Evolutionary conservation across 371 early-diverging fungal genomes (phyloP), one percentile per base, ranked within the genome.

Genomic region (Actinomucor elegans): DNA sequence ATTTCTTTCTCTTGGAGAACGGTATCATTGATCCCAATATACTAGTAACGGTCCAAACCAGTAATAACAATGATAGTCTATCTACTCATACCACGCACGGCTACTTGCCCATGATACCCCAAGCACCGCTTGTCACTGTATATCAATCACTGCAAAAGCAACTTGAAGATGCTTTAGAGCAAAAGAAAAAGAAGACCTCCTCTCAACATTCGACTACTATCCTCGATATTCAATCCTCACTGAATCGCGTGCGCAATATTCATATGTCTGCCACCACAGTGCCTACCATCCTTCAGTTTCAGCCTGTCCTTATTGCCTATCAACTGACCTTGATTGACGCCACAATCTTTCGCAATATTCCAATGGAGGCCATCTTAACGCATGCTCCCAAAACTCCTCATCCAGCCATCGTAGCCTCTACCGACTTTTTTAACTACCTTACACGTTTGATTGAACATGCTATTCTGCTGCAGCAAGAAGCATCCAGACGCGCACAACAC

Each of bases 371-470:
- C n/a, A 64, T 92, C 5, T 37, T 86, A 14, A 45, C 64, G 0
- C 91, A 90, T 61, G 77, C 87, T 0, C 80, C 89, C 0, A 81
- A 84, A 31, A 58, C 73, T 14, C 88, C 89, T 0, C 76, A 86
- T 35, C 79, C 83, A 9, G 64, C 78, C n/a, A 77, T 92, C 23
- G 83, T 81, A 8, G 84, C 86, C 4, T 84, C 84, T 1, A 85
- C 90, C 2, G 91, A 89, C 48, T 88, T 89, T 61, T 92, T 92
- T 76, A 92, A 92, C 57, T 90, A 89, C 57, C 57, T 90, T 5
- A 88, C 91, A 11, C 76, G 92, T 11, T 47, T 86, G 27, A 82
- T 92, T 24, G 92, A 92, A 59, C 77, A 78, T 37, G 77, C 89
- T 4, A 80, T 92, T 20, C 63, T 92, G 11, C 66, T 77, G 21